Base-by-base conservation (phyloP, 1,284 basidiomycete species). In the Cutaneotrichosporon arboriforme region DNA sequence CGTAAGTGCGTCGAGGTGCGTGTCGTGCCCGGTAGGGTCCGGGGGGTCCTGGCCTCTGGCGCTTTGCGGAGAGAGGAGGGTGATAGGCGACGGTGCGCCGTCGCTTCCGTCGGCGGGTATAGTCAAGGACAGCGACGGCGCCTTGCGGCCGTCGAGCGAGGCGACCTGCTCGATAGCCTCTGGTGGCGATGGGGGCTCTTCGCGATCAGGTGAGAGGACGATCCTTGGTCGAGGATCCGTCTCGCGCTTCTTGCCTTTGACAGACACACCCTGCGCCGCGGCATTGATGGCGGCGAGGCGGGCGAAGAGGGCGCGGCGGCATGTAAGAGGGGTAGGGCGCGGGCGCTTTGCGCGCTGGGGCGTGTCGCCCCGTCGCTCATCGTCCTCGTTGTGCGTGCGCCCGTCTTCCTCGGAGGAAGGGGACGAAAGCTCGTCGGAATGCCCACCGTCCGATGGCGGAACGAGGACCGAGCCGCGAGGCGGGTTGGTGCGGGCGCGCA, bases 1-100 rank as follows among this genome's bases (percentile, higher is more conserved):
- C 3, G 65, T 66, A 4, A 77, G 55, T 22, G 61, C 66, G 43
- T 77, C 74, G 10, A 63, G 58, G 42, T 76, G 70, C 0, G 69
- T 68, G 37, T 74, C 72, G 2, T 63, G 52, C 20, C 61, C 53
- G 3, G 13, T 64, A 62, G 12, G 68, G 42, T 10, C 64, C 54
- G 54, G 20, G 42, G 54, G n/a, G 58, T 57, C 17, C 17, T 26
- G 55, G 7, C 26, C 26, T 31, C 26, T 31, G 20, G 64, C 49
- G 15, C 49, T 52, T 43, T 58, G 54, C 13, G 67, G 65, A 8
- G 72, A 65, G 9, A 74, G 57, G 0, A 72, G 61, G 1, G 66
- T 71, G 47, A 73, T 68, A 1, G 70, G 63, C 14, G 65, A 61
- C 1, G 58, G 45, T 39, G 52, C 41, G 39, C 43, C 40, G 10